Base-by-base conservation (phyloP, 1,284 basidiomycete species). In the Leccinum pallidistipes region DNA sequence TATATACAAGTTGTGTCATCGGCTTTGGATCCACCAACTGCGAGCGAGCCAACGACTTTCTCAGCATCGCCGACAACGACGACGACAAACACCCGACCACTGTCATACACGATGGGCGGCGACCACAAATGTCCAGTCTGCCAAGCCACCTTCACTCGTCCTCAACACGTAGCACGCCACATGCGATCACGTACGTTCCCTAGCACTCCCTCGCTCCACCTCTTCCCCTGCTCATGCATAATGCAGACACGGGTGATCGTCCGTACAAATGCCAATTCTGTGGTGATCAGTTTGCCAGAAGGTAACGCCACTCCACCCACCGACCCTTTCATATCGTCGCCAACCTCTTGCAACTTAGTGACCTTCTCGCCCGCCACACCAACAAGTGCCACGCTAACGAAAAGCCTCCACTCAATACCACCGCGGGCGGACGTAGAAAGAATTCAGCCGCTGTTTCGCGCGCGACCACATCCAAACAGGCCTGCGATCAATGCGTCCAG, bases 211-310 rank as follows among this genome's bases (percentile, higher is more conserved):
- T 53, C 51, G 47, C 62, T 62, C 66, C 64, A 63, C 60, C 62
- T 43, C 51, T 52, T 61, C 61, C 55, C 12, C 45, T 47, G 21
- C 65, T 52, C 55, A 60, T 58, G 2, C 65, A 58, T 66, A 62
- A 50, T 49, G 66, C 61, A 73, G 90, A 95, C 76, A 95, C 93
- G n/a, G 93, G 93, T 64, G 92, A 95, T 80, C 83, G 93, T 55
- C 93, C 93, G 8, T 95, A 95, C 80, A 92, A 92, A 69, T 95
- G 94, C 73, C 88, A 90, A 73, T 86, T 90, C 67, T 95, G 94
- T 74, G 92, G 92, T 27, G 88, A 95, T 76, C 89, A 93, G 74
- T 96, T 96, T 73, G 94, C 94, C 1, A 78, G 93, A 72, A 92
- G 90, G 91, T 91, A 55, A n/a, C 55, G 21, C 60, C 59, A 31